Conservation (phyloP, 2,329 filamentous ascomycete species). For the Diplodia intermedia region DNA sequence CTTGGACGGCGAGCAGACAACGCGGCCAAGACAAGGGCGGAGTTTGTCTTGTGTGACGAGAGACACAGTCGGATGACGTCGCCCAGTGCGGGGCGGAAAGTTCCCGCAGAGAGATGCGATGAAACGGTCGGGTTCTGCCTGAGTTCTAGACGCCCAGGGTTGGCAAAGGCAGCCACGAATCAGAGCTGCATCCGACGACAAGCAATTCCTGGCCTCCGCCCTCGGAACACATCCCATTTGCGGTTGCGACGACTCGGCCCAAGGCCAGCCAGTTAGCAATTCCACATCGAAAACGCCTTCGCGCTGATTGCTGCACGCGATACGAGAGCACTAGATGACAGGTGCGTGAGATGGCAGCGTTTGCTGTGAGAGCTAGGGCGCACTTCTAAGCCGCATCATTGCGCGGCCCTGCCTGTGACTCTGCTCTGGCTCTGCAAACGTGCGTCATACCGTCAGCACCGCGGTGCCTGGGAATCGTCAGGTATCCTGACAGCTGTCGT, state of each 20-base stretch:
- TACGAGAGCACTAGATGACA: background rate
- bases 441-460: constrained; percentile 24
- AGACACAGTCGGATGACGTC: constrained; percentile 6
- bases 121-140: constrained; percentile 6
- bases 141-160: constrained; percentile 12
- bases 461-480: constrained; percentile 10
- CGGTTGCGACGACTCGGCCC: background rate
- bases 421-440: constrained; percentile 12
- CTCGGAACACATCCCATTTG: constrained; percentile 1
- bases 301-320: constrained; percentile 11
- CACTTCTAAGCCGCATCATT: constrained; percentile 26
- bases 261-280: constrained; percentile 3
- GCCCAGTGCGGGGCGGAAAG: constrained; percentile 3
- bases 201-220: constrained; percentile 11
- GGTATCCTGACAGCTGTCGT: constrained; percentile 7
- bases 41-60: background rate
- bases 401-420: constrained; percentile 22
- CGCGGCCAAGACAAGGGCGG: constrained; percentile 8
- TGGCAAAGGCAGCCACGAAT: background rate
- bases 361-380: background rate
- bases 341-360: constrained; percentile 2
- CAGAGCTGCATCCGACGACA: background rate
- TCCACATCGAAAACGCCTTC: background rate
- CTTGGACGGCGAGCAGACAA: background rate
- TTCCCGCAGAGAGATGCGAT: background rate